Percentiles rank a stretch among this genome's conserved stretches.
phyloP scores from a whole-genome alignment of 140 eudicot genomes.

The Oenanthe javanica region DNA sequence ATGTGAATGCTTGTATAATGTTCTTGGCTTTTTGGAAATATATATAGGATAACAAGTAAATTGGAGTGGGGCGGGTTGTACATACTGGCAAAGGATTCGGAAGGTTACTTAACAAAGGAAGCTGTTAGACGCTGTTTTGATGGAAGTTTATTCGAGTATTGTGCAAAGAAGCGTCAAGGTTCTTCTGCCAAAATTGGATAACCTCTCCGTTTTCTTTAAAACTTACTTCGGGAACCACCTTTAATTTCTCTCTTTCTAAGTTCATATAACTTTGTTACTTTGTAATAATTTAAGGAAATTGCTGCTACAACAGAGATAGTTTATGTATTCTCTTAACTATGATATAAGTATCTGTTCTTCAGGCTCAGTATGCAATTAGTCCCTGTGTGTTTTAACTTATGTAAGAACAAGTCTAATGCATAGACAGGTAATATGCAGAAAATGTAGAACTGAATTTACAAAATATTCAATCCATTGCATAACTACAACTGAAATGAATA shows the following conservation, averaged over 20 bases:
- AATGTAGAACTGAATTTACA: too few relatives aligned
- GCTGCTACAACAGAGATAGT: not conserved
- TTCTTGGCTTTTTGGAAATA: not conserved
- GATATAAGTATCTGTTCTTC: not conserved
- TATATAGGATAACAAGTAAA: conserved; percentile 38
- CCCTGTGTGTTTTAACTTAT: too few relatives aligned
- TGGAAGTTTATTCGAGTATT: conserved; percentile 50
- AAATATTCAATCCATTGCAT: too few relatives aligned
- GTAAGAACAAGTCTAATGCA: too few relatives aligned
- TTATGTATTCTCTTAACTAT: not conserved
- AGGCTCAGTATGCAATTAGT: not conserved
- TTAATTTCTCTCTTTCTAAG: not conserved
- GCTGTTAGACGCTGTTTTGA: conserved; percentile 49
- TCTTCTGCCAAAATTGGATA: conserved; percentile 25
- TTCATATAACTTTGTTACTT: not conserved
- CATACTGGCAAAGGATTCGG: conserved; percentile 53
- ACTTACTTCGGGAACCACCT: not conserved
- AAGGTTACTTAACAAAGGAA: conserved; percentile 47
- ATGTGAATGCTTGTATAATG: not conserved
- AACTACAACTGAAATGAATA: too few relatives aligned
- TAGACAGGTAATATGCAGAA: too few relatives aligned
- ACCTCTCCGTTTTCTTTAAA: not conserved
- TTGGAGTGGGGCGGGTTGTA: conserved; percentile 51
- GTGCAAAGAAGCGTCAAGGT: conserved; percentile 39
- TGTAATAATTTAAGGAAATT: not conserved